Evolutionary conservation across 1,139 yeast species (phyloP), one percentile per base, ranked within the genome.

Genomic region (Candida frijolesensis): DNA sequence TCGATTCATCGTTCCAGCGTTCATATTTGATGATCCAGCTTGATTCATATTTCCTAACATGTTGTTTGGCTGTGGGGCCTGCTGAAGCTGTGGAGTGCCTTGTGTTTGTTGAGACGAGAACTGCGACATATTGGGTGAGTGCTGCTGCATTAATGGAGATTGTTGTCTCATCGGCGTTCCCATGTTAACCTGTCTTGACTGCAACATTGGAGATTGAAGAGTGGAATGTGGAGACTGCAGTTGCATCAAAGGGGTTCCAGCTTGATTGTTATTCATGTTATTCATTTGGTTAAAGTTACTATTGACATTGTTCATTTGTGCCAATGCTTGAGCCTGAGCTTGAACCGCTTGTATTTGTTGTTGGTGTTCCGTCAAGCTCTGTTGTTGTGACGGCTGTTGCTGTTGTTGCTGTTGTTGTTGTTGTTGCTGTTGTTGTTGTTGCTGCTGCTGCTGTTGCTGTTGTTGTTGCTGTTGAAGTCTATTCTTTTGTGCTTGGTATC

Each of bases 401-500:
- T 44, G 50, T 29, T 11, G 44, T 25, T 27, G 42, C 11, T 38
- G 42, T 25, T 42, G 48, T 16, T 18, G 47, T 15, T 41, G 44
- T 19, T 35, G 46, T 22, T 41, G 51, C 30, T 50, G 53, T 35
- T 46, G 50, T 9, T 48, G 51, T 22, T 33, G 47, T 32, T 47
- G 52, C 14, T 50, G 54, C 38, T 46, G 54, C 15, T 48, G 53
- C 12, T 54, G 58, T 32, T 50, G 56, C 15, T 52, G 57, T 18
- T 49, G 56, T 32, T 51, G 57, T 25, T 55, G 57, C 27, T 54
- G 59, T 37, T 55, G 56, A 41, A 46, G 35, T 16, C 54, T 68
- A 47, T 63, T 62, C 51, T 74, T 77, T 50, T 76, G 80, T 1
- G 74, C 75, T 53, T 72, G 77, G 54, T 74, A 75, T 48, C 65